These are phyloP conservation scores for Acacia pycnantha DNA, from an alignment of 331 rosid genomes.

Conservation along the genomic window DNA sequence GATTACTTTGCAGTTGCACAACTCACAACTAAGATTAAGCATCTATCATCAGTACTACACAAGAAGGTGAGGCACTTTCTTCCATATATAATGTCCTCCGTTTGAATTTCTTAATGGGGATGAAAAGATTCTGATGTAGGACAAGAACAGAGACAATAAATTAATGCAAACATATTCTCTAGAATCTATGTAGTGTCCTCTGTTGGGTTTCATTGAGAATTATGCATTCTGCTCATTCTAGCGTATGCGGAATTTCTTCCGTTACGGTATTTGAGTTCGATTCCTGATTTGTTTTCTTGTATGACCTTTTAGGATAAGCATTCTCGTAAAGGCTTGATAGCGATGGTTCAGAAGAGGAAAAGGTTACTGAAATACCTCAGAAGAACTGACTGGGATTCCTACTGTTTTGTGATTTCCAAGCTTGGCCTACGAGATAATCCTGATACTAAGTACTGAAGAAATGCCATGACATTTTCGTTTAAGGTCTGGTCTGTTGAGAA, in stretches of 20 bases:
- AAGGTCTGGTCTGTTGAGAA: not conserved
- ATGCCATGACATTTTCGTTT: not conserved
- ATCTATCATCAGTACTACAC: conserved; percentile 72
- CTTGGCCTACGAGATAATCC: conserved; percentile 90
- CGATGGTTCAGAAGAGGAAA: conserved; percentile 88
- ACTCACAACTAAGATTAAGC: conserved; percentile 85
- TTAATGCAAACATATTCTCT: not conserved
- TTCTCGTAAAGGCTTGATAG: conserved; percentile 79
- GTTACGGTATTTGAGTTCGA: not conserved
- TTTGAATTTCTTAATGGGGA: not conserved
- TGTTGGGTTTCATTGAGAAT: not conserved
- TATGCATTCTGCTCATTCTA: not conserved
- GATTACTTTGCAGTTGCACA: conserved; percentile 69
- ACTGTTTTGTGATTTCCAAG: conserved; percentile 71
- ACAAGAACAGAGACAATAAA: not conserved
- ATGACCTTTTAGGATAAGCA: conserved; percentile 69
- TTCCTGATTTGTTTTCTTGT: conserved; percentile 22
- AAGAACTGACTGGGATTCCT: conserved; percentile 91
- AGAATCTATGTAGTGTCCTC: too few species aligned
- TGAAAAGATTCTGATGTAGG: not conserved
- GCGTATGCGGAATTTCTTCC: not conserved
- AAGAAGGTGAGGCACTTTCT: conserved; percentile 60
- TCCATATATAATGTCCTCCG: not conserved
- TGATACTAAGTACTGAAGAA: conserved; percentile 32
- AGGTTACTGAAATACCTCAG: conserved; percentile 79